These are phyloP conservation scores for Aspergillus haitiensis DNA, from an alignment of 495 filamentous ascomycete genomes.

Conservation along the genomic window DNA sequence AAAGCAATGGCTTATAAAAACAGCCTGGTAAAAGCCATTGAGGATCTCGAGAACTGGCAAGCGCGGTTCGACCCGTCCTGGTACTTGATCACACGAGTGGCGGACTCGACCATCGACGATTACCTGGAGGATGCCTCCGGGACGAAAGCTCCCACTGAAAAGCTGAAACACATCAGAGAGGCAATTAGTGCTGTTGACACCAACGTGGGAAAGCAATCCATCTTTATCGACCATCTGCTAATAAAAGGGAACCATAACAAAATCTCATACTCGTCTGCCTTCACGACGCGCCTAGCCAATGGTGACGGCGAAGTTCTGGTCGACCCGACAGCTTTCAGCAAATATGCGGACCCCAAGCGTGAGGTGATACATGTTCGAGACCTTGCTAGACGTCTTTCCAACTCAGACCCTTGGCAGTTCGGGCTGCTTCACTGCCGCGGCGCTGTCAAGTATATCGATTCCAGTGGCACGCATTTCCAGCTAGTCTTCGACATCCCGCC, in stretches of 20 bases:
- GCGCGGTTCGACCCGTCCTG: slow-evolving; percentile 1
- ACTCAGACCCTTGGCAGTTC: slow-evolving; percentile 42
- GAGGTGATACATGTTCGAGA: slow-evolving; percentile 23
- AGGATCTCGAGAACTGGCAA: slow-evolving; percentile 3
- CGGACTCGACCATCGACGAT: not conserved
- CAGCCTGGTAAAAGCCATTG: too few relatives aligned
- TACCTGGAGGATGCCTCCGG: too few relatives aligned
- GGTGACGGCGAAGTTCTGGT: too few relatives aligned
- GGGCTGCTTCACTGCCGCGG: slow-evolving; percentile 53
- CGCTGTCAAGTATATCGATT: slow-evolving; percentile 9
- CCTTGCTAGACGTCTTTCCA: slow-evolving; percentile 40
- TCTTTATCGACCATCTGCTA: too few relatives aligned
- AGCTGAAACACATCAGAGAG: not conserved
- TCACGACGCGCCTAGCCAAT: too few relatives aligned
- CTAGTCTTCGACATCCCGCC: slow-evolving; percentile 25
- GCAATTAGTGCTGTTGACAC: too few relatives aligned
- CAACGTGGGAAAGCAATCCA: too few relatives aligned
- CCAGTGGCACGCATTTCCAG: not conserved
- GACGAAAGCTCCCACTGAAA: not conserved
- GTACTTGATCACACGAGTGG: slow-evolving; percentile 1
- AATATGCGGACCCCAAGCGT: not conserved
- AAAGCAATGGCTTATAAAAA: too few relatives aligned
- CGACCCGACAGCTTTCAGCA: not conserved
- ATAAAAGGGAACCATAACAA: too few relatives aligned
- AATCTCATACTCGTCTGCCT: too few relatives aligned